Base-by-base conservation (phyloP, 768 basidiomycete species). In the Pisolithus orientalis region DNA sequence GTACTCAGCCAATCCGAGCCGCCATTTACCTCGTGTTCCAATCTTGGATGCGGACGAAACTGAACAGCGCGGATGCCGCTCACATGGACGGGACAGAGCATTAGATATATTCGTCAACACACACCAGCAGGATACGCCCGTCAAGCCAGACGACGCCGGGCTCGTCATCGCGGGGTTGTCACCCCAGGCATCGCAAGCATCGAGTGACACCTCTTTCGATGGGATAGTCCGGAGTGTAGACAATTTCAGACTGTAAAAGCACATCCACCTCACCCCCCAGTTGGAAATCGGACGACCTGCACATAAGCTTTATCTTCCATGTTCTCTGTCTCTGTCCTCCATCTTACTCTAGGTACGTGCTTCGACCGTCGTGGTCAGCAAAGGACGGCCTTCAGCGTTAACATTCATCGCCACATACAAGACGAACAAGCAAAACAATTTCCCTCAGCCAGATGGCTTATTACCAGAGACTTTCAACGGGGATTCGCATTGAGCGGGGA, bases 81-180 rank as follows among this genome's bases (percentile, higher is more conserved):
- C 65, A 72, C 47, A 85, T 95, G 84, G 56, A 71, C 8, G 60
- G 76, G 17, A 59, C 72, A 29, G 83, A 83, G 38, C 72, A 87
- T 59, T 59, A 75, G 24, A 72, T 34, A 21, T 65, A 32, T 93
- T 93, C 61, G 63, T 82, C 24, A 71, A 77, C 8, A 76, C 76
- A 14, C 72, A 87, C 59, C 68, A 65, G 11, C 77, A 82, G 24
- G 87, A 87, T n/a, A 77, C 80, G 52, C 80, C 96, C 21, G 79
- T 93, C 32, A 79, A 78, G 45, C 84, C 93, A 1, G 82, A 87
- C 54, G 81, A 84, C 54, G 80, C 77, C 55, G 92, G 87, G 1
- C 76, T 85, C 65, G 86, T 93, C 49, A 82, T 94, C 57, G 93
- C 92, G 10, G 78, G 80, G 6, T 71, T 94, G 21, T 78, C 85